Base-by-base conservation (phyloP, 495 filamentous ascomycete genomes). In the Aspergillus avenaceus region DNA sequence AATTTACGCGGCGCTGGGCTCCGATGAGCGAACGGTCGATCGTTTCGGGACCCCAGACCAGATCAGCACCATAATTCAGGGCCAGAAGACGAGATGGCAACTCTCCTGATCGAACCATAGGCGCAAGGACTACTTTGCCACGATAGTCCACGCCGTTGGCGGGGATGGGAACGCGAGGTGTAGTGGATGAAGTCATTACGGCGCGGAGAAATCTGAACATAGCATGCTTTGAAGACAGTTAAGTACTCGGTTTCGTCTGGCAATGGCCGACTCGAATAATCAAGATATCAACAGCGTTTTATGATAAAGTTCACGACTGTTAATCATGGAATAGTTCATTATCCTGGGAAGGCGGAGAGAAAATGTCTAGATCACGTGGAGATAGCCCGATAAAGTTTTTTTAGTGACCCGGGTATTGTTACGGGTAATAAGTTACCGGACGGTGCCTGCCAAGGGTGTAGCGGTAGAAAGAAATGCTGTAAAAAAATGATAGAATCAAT, bases 31-130 rank as follows among this genome's bases (percentile, higher is more conserved):
- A 80, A 60, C 80, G 82, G 64, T 97, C 93, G 52, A 98, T 84
- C 2, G 90, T 97, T 70, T 98, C 93, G 6, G 93, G 93, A 8
- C 91, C 92, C 93, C 92, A 98, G 50, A 97, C 93, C 12, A 97
- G 79, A 63, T 97, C 93, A 36, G 95, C 95, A 40, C 93, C 93
- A 63, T 98, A 97, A 58, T 95, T 84, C 16, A 98, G 80, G 6
- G 93, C 87, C 4, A 91, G 64, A 1, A 98, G 79, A 13, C 93
- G 84, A 8, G 87, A 90, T 4, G 95, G 95, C 14, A 97, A 75
- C 72, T 99, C 93, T 56, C 95, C 95, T 22, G 87, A 91, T 29
- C 93, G 85, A 21, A 98, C 93, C 93, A 98, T 98, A 31, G 93
- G 93, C 21, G 93, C 93, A 26, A 99, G 84, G 26, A 96, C 95